These are phyloP conservation scores for Pseudocercospora vitis DNA, from an alignment of 2,329 filamentous ascomycete species.

Conservation along the genomic window DNA sequence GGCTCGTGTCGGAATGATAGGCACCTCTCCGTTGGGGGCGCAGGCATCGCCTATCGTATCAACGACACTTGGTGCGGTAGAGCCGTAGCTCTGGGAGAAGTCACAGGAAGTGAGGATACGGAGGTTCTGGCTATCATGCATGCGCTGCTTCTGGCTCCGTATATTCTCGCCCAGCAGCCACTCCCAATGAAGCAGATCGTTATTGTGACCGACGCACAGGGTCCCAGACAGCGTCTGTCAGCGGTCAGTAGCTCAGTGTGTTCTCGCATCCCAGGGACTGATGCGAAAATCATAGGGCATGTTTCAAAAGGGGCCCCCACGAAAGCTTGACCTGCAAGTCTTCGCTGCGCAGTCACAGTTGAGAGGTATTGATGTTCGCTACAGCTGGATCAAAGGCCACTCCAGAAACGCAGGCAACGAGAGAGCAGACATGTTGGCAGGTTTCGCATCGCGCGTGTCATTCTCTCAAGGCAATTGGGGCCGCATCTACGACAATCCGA, in stretches of 20 bases:
- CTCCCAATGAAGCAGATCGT: no score
- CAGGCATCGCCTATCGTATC: neutral
- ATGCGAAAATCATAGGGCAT: no score
- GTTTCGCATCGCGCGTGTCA: neutral
- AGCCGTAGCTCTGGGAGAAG: neutral
- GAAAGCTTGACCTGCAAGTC: no score
- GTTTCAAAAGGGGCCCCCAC: no score
- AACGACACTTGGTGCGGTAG: neutral
- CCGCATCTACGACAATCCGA: neutral
- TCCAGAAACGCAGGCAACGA: constrained; percentile 1
- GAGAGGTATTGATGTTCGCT: constrained; percentile 6
- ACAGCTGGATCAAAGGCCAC: constrained; percentile 7
- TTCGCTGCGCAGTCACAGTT: no score
- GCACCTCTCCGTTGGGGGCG: neutral
- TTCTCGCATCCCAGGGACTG: no score
- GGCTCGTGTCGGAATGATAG: neutral
- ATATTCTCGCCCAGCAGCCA: no score
- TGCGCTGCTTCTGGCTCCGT: no score
- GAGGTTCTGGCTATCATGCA: neutral
- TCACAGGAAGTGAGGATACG: neutral
- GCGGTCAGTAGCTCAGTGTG: no score
- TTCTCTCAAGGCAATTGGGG: neutral
- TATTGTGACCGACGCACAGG: no score
- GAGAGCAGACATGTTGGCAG: constrained; percentile 7
- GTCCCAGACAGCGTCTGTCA: no score